Conservation (phyloP, 1,139 yeast species). For the Diutina neorugosa region DNA sequence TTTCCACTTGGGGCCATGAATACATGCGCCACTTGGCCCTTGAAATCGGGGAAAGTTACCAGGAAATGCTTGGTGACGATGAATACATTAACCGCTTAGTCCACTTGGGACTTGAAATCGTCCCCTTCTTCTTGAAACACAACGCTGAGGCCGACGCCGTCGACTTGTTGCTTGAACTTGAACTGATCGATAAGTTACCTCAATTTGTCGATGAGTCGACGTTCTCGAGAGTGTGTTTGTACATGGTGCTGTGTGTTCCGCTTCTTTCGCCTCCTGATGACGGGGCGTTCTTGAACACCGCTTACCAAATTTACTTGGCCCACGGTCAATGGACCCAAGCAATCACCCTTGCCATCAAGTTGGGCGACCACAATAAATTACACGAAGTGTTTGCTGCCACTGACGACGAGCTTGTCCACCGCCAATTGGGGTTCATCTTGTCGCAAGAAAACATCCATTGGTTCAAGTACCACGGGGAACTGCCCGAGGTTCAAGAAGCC, state of each 20-base stretch:
- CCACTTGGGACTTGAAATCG: slow-evolving; percentile 61
- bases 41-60: slow-evolving; percentile 85
- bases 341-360: slow-evolving; percentile 73
- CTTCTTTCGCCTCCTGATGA: slow-evolving; percentile 94
- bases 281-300: slow-evolving; percentile 73
- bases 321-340: slow-evolving; percentile 85
- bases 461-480: slow-evolving; percentile 49
- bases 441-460: slow-evolving; percentile 73
- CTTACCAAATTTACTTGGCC: slow-evolving; percentile 74
- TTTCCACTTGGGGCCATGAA: slow-evolving; percentile 96
- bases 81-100: slow-evolving; percentile 34
- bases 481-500: slow-evolving; percentile 75
- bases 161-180: slow-evolving; percentile 81
- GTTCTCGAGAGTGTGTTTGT: slow-evolving; percentile 80
- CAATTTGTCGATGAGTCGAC: slow-evolving; percentile 79
- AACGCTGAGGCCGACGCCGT: slow-evolving; percentile 99
- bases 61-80: slow-evolving; percentile 52
- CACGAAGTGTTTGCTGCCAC: slow-evolving; percentile 70
- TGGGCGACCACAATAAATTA: slow-evolving; percentile 73
- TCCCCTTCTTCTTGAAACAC: slow-evolving; percentile 84
- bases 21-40: slow-evolving; percentile 91
- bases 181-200: slow-evolving; percentile 71
- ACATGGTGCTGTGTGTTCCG: slow-evolving; percentile 93
- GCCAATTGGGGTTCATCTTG: slow-evolving; percentile 83
- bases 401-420: slow-evolving; percentile 59